phyloP scores from a whole-genome alignment of 2,329 filamentous ascomycete genomes.

The Penicillium concentricum region DNA sequence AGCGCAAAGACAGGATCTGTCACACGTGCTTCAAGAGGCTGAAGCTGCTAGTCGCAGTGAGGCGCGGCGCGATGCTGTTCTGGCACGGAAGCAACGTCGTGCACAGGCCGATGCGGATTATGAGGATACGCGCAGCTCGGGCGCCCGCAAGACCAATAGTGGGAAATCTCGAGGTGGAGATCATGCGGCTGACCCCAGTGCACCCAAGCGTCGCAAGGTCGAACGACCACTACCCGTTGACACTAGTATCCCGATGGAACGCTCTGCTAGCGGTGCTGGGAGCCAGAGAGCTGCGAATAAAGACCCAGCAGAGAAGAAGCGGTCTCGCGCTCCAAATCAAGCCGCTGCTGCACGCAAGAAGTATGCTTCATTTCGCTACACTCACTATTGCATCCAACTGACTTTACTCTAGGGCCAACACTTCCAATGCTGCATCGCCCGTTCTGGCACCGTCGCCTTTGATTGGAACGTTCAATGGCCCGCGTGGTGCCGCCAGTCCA shows the following conservation, averaged over 20 bases:
- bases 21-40: conserved; percentile 72
- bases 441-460: conserved; percentile 75
- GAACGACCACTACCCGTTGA: conserved; percentile 58
- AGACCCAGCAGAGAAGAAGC: conserved; percentile 69
- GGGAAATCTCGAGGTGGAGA: conserved; percentile 50
- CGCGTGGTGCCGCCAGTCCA: conserved; percentile 63
- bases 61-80: conserved; percentile 75
- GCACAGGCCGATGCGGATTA: conserved; percentile 75
- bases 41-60: conserved; percentile 84
- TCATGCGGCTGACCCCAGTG: conserved; percentile 23
- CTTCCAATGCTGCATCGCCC: conserved; percentile 60
- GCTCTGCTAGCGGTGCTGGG: conserved; percentile 38
- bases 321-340: conserved; percentile 69
- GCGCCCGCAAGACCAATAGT: conserved; percentile 55
- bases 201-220: conserved; percentile 73
- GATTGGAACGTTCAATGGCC: conserved; percentile 59
- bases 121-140: conserved; percentile 59
- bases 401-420: conserved; percentile 46
- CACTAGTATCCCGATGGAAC: conserved; percentile 39
- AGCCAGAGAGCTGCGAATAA: conserved; percentile 48
- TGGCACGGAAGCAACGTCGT: conserved; percentile 71
- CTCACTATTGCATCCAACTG: conserved; percentile 8
- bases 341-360: conserved; percentile 68
- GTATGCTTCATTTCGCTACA: conserved; percentile 49
- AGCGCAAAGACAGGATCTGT: conserved; percentile 63